Evolutionary conservation across 2,329 filamentous ascomycete genomes (phyloP), one percentile per base, ranked within the genome.

Genomic region (Pyrenochaeta sp.): DNA sequence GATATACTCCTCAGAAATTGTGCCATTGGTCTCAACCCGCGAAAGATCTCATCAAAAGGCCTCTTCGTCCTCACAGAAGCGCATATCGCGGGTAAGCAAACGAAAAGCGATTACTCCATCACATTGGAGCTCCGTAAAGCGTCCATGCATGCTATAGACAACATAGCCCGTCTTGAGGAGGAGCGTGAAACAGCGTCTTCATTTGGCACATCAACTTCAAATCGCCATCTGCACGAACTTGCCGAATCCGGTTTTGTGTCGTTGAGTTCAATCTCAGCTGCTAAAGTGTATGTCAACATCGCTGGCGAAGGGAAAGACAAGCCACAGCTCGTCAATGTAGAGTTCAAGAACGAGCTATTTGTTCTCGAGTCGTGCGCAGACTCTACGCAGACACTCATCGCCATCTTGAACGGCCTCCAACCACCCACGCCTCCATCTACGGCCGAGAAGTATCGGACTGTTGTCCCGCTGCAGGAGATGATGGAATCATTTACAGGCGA

Each of bases 301-400:
- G 79, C 82, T 24, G 81, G 83, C 9, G 81, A 84, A 40, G 82
- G 82, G 2, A 81, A 81, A 1, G 84, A 88, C 36, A 86, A 84
- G 0, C 83, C 88, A 30, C 90, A 89, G 62, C 85, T 87, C 40
- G 78, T 97, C 13, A 90, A 95, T 65, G 84, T 97, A 1, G 91
- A 96, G 62, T 81, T 98, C 46, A 88, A 88, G 59, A 93, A 97
- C 70, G 90, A 96, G 64, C 83, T 99, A 1, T 83, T 99, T 52
- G 89, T 99, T 34, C 80, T 99, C 6, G 95, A 99, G 77, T 96
- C 93, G 0, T 99, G 96, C 71, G 95, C 95, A 30, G 95, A 99
- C 77, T 99, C 95, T 1, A 98, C 93, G 0, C 93, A 97, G 75
- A 99, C 95, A 0, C 83, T 99, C 13, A 90, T 97, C 51, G 84